Base-by-base conservation (phyloP, 2,329 filamentous ascomycete genomes). In the Epichloe coenophiala region DNA sequence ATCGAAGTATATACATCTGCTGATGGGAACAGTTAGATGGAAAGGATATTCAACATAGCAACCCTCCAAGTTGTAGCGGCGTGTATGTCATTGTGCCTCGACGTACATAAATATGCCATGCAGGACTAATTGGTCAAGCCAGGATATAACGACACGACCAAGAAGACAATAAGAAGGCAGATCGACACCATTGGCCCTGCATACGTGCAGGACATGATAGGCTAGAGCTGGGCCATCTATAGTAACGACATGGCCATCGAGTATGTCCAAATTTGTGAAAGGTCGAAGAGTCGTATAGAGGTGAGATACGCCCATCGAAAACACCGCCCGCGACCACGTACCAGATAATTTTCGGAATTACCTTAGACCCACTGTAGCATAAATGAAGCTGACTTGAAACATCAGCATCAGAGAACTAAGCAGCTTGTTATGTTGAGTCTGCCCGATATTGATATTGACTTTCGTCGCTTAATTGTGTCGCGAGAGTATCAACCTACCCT, bases 161-260 rank as follows among this genome's bases (percentile, higher is more conserved):
- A 93, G 72, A 41, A 83, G 71, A 11, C 69, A 59, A 64, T 90
- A 88, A 0, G 78, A 75, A 5, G 83, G 80, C 33, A 77, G 70
- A 12, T 77, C 71, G 39, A 78, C 67, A 46, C 72, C 71, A 59
- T 73, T 74, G 39, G 65, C 65, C 19, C 64, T 68, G 51, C 81
- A 75, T 17, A 79, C 66, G 47, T 80, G 70, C 53, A 85, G 80
- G 40, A 90, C 71, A 63, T 87, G 77, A 62, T 91, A 85, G 1
- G 88, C 86, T 23, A 95, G 68, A 2, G 81, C 83, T 4, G 89
- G 88, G 0, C 88, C 89, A 62, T 95, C 89, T 51, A 95, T 79
- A 44, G 79, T 73, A 19, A 76, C 66, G 5, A 59, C 59, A 39
- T 71, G 60, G 27, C 66, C 63, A 39, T 63, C 57, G 2, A 85